Conservation (phyloP, 495 filamentous ascomycete genomes). For the Lophiotrema nucula region DNA sequence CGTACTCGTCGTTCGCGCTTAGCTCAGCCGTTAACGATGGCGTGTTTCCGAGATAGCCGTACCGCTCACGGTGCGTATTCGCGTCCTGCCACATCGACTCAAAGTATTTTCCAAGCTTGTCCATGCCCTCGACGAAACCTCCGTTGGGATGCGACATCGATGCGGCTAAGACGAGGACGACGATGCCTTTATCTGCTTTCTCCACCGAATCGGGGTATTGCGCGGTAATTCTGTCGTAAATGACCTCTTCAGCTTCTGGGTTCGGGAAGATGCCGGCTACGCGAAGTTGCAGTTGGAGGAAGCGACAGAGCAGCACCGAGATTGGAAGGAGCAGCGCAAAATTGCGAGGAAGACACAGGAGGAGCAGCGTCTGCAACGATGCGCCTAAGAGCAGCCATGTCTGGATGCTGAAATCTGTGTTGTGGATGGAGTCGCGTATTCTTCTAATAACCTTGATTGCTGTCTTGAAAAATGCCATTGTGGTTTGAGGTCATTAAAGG, state of each 20-base stretch:
- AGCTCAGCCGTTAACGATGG: neutral
- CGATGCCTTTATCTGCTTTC: neutral
- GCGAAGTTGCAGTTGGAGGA: neutral
- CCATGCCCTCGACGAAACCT: neutral
- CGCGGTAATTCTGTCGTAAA: neutral
- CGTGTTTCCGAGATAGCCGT: slow-evolving; percentile 17
- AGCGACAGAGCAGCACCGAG: neutral
- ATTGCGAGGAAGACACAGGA: neutral
- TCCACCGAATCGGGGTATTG: neutral
- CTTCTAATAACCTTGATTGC: too few relatives aligned
- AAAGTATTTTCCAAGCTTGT: neutral
- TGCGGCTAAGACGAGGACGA: slow-evolving; percentile 4
- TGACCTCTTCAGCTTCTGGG: neutral
- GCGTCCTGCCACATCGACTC: slow-evolving; percentile 12
- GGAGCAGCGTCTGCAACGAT: neutral
- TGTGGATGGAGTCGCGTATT: too few relatives aligned
- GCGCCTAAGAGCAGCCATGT: slow-evolving; percentile 11
- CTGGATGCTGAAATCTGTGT: slow-evolving; percentile 1
- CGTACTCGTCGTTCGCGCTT: neutral
- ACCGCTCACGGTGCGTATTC: neutral
- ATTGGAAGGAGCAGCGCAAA: neutral
- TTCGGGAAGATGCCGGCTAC: slow-evolving; percentile 1
- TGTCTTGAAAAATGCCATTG: too few relatives aligned
- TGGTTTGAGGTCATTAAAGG: too few relatives aligned
- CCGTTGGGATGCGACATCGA: neutral